A percentile compares a stretch with the other conserved stretches of the same genome.
These are phyloP conservation scores for Pseudocercospora macadamiae DNA, from an alignment of 2,329 filamentous ascomycete species.

Conservation along the genomic window DNA sequence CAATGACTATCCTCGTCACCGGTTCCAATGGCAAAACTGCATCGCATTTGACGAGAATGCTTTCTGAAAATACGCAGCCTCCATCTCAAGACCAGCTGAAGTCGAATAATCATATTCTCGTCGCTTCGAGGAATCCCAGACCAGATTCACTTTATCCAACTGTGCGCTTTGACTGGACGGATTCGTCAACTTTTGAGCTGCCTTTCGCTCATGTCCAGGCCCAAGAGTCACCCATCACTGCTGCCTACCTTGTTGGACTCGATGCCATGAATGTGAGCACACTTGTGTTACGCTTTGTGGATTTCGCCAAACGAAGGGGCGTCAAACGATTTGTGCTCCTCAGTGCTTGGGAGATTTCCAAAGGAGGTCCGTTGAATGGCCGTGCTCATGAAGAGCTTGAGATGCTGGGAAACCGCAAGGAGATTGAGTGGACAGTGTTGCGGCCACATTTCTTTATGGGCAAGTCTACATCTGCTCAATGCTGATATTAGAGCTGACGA, in stretches of 20 bases:
- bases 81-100: no score
- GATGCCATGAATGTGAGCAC: slow-evolving; percentile 38
- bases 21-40: slow-evolving; percentile 27
- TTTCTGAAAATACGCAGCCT: slow-evolving; percentile 11
- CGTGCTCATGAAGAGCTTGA: slow-evolving; percentile 18
- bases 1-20: slow-evolving; percentile 28
- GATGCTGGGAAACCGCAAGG: slow-evolving; percentile 27
- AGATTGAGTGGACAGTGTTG: slow-evolving; percentile 49
- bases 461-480: slow-evolving; percentile 25
- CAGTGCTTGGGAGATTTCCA: slow-evolving; percentile 22
- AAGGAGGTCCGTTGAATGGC: slow-evolving; percentile 16
- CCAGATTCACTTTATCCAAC: slow-evolving; percentile 8
- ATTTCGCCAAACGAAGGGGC: slow-evolving; percentile 43
- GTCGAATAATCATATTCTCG: no score
- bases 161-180: slow-evolving; percentile 50
- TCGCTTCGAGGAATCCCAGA: slow-evolving; percentile 16
- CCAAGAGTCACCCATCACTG: slow-evolving; percentile 32
- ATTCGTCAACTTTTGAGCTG: slow-evolving; percentile 45
- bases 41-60: slow-evolving; percentile 14
- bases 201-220: slow-evolving; percentile 35
- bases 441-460: slow-evolving; percentile 56
- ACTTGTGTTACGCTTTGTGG: slow-evolving; percentile 47
- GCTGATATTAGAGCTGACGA: not conserved
- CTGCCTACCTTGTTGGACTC: slow-evolving; percentile 50
- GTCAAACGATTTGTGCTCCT: slow-evolving; percentile 52